These are phyloP conservation scores for Suhomyces guaymorum DNA, from an alignment of 1,139 yeast genomes.

Conservation along the genomic window DNA sequence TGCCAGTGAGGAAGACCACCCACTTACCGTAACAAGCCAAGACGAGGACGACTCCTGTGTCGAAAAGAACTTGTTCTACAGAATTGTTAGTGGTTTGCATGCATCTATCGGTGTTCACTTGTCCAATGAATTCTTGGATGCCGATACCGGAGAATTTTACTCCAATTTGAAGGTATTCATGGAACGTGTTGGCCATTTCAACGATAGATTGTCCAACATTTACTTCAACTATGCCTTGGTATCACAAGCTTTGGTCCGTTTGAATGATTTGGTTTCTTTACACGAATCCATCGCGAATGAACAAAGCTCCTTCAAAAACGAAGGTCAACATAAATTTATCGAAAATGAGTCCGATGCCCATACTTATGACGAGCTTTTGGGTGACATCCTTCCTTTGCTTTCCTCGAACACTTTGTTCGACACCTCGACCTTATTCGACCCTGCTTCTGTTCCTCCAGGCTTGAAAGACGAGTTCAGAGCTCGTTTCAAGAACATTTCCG, in stretches of 20 bases:
- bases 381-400: slow-evolving; percentile 31
- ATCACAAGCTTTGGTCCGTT: slow-evolving; percentile 74
- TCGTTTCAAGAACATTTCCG: slow-evolving; percentile 85
- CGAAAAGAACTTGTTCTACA: slow-evolving; percentile 86
- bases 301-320: slow-evolving; percentile 43
- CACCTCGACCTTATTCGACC: slow-evolving; percentile 50
- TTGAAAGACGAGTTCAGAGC: slow-evolving; percentile 79
- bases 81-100: slow-evolving; percentile 90
- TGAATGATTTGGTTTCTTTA: slow-evolving; percentile 35
- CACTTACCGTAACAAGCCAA: slow-evolving; percentile 34
- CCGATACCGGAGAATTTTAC: slow-evolving; percentile 74
- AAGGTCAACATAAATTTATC: slow-evolving; percentile 6
- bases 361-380: slow-evolving; percentile 21
- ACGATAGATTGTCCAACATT: slow-evolving; percentile 85
- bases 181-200: slow-evolving; percentile 85
- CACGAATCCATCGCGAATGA: slow-evolving; percentile 30
- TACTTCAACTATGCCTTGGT: slow-evolving; percentile 92
- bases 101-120: slow-evolving; percentile 94
- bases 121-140: slow-evolving; percentile 78
- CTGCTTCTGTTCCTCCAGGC: slow-evolving; percentile 55
- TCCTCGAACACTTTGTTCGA: slow-evolving; percentile 44
- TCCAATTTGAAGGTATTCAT: slow-evolving; percentile 82
- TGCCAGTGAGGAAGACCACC: slow-evolving; percentile 20
- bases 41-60: slow-evolving; percentile 61
- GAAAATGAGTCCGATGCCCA: slow-evolving; percentile 48